Percentiles rank a stretch among this genome's conserved stretches.
phyloP scores from a whole-genome alignment of 306 rosid genomes.

The Psophocarpus tetragonolobus region DNA sequence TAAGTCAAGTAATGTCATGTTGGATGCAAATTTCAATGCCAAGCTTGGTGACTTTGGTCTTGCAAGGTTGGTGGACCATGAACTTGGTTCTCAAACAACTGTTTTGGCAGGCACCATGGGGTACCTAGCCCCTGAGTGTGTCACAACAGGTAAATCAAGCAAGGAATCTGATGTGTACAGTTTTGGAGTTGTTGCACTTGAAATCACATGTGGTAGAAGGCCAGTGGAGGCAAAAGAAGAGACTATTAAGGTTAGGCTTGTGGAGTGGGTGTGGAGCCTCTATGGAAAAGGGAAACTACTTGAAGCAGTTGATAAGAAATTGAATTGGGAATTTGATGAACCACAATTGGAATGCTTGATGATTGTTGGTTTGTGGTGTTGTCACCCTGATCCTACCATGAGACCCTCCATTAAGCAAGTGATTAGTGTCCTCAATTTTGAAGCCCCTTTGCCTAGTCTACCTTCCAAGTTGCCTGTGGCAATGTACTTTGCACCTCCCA shows the following conservation, averaged over 20 bases:
- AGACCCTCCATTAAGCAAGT: slow-evolving; percentile 74
- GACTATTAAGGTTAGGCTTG: slow-evolving; percentile 47
- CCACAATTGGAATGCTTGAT: slow-evolving; percentile 51
- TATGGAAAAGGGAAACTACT: slow-evolving; percentile 58
- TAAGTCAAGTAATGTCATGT: slow-evolving; percentile 74
- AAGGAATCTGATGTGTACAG: slow-evolving; percentile 76
- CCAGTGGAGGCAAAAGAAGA: slow-evolving; percentile 57
- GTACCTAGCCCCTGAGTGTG: slow-evolving; percentile 73
- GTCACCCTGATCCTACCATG: slow-evolving; percentile 60
- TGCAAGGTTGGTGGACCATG: slow-evolving; percentile 73
- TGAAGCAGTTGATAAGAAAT: slow-evolving; percentile 52
- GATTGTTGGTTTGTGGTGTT: slow-evolving; percentile 72
- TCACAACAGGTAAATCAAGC: slow-evolving; percentile 69
- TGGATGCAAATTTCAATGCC: slow-evolving; percentile 70
- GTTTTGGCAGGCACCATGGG: slow-evolving; percentile 79
- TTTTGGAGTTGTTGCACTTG: slow-evolving; percentile 76
- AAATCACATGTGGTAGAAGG: slow-evolving; percentile 71
- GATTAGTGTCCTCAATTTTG: slow-evolving; percentile 57
- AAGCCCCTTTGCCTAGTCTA: slow-evolving; percentile 55
- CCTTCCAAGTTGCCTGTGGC: slow-evolving; percentile 66
- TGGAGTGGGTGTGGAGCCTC: slow-evolving; percentile 78
- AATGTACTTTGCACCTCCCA: slow-evolving; percentile 62
- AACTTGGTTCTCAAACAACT: slow-evolving; percentile 71
- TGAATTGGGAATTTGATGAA: slow-evolving; percentile 50
- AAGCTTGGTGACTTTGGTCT: slow-evolving; percentile 83